Evolutionary conservation across 345 rosid species (phyloP), one percentile per base, ranked within the genome.

Genomic region (Eucalyptus paniculata): DNA sequence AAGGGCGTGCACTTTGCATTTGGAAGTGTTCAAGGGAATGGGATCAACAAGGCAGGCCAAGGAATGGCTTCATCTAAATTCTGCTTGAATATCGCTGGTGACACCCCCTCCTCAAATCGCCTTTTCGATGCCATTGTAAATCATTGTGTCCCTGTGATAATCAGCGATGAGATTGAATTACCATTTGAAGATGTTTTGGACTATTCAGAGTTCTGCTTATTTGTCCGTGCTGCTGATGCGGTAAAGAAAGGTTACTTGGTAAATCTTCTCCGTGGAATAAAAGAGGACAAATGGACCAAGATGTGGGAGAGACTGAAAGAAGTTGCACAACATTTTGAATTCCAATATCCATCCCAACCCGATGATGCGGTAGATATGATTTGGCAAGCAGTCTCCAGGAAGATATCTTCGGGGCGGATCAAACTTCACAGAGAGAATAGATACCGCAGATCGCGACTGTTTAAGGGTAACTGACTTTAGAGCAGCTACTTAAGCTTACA

Each of bases 91-190:
- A 97, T 97, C 47, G 99, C 98, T 2, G 99, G 99, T 28, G 99
- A 97, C 83, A 97, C 98, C 50, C 99, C 99, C 50, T 97, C 99
- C 86, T 96, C 99, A 16, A 96, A 96, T 91, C 99, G 99, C 88
- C 97, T 97, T 62, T 97, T 97, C 81, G 99, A 97, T 88, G 94
- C 98, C 86, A 95, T 97, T 30, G 98, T 92, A 87, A 97, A 94
- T 92, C 98, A 96, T 88, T 97, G 99, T 72, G 95, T 97, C 83
- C 99, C 99, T 19, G 98, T 97, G 91, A 94, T 97, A 23, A 94
- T 97, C 90, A 97, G 99, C 32, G 99, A 97, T 87, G 93, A 94
- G 50, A 95, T 95, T 60, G 99, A 97, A 94, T 93, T 97, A 86
- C 99, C 99, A 40, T 97, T 92, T 89, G 99, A 97, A 92, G 98